These are phyloP conservation scores for Eucalyptus leucophloia DNA, from an alignment of 345 rosid genomes.

Conservation along the genomic window DNA sequence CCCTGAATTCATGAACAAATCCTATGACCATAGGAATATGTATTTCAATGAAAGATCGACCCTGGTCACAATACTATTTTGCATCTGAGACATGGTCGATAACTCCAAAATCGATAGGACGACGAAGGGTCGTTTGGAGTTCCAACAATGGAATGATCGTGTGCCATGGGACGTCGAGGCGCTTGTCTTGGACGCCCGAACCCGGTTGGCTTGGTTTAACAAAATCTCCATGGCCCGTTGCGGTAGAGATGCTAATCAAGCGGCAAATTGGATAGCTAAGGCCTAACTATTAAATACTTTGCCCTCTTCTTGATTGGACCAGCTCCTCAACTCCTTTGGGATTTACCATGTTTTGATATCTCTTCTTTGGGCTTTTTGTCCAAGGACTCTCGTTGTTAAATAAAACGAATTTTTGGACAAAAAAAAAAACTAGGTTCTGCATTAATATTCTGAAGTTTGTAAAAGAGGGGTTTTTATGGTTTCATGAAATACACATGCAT, in stretches of 20 bases:
- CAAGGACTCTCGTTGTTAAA: no score
- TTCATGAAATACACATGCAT: not conserved
- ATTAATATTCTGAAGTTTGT: not conserved
- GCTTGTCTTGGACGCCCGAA: no score
- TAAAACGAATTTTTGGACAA: fast-evolving
- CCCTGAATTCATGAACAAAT: not conserved
- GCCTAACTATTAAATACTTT: no score
- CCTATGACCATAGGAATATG: not conserved
- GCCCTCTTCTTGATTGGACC: no score
- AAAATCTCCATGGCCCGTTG: no score
- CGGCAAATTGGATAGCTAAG: no score
- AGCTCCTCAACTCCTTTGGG: no score
- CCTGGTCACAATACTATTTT: not conserved
- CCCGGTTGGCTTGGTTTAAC: no score
- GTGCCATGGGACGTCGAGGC: no score
- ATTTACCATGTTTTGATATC: no score
- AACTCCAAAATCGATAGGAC: not conserved
- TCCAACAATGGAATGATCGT: not conserved
- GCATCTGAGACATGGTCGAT: not conserved
- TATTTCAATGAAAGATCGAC: not conserved
- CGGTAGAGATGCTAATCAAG: no score
- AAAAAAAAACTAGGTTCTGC: not conserved
- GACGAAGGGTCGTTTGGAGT: not conserved
- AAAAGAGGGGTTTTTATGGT: not conserved
- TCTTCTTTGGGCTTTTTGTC: no score